phyloP scores from a whole-genome alignment of 345 rosid genomes.

The Salix koriyanagi region DNA sequence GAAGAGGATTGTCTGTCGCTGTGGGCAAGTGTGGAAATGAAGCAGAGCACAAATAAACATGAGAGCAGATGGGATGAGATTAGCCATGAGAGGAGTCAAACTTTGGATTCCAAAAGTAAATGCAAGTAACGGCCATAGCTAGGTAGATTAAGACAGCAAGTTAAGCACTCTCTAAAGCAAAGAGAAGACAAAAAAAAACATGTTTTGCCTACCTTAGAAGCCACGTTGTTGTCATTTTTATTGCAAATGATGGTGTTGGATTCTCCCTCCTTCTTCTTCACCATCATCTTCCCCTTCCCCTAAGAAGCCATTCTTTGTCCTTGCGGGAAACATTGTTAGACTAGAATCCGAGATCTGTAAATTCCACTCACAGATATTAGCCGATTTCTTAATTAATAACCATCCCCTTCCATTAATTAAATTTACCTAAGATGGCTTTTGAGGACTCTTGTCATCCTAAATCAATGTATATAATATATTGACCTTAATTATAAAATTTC shows the following conservation, averaged over 20 bases:
- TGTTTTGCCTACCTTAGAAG: conserved; percentile 41
- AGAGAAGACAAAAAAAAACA: not conserved
- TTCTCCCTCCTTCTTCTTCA: conserved; percentile 23
- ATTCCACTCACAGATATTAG: not conserved
- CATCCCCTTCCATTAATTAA: not conserved
- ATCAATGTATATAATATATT: not conserved
- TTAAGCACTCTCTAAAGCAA: not conserved
- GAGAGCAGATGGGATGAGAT: not conserved
- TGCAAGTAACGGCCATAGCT: not conserved
- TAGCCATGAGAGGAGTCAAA: conserved; percentile 8
- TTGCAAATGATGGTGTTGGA: conserved; percentile 27
- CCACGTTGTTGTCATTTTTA: conserved; percentile 9
- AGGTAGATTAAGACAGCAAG: not conserved
- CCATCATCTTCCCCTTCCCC: conserved; percentile 31
- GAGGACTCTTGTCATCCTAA: not conserved
- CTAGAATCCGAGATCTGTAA: conserved; percentile 41
- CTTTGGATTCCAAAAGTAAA: conserved; percentile 44
- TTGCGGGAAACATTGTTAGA: conserved; percentile 30
- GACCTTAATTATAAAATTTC: not conserved
- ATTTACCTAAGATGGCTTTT: not conserved
- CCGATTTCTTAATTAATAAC: not conserved
- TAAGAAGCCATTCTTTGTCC: conserved; percentile 19
- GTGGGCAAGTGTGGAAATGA: not conserved
- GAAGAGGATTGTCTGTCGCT: not conserved
- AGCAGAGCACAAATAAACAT: not conserved